These are phyloP conservation scores for Biscogniauxia sp. DNA, from an alignment of 2,329 filamentous ascomycete species.

Conservation along the genomic window DNA sequence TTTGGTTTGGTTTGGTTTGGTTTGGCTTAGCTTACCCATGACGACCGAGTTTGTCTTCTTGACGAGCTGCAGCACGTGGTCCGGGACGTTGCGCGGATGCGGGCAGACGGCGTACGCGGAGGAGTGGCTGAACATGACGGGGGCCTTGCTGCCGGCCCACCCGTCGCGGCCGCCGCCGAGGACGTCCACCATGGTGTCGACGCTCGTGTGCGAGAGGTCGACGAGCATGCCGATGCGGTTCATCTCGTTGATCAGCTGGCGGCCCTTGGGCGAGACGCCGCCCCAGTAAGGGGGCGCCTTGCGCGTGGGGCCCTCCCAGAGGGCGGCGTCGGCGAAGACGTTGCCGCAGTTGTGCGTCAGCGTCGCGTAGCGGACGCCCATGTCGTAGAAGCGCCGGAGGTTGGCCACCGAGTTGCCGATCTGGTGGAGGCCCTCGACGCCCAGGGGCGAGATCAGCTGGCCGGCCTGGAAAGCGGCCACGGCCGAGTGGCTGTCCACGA, in stretches of 20 bases:
- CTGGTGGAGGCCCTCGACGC: slow-evolving; percentile 87
- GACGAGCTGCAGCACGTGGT: slow-evolving; percentile 76
- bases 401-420: slow-evolving; percentile 82
- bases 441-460: slow-evolving; percentile 73
- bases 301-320: slow-evolving; percentile 53
- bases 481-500: slow-evolving; percentile 59
- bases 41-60: slow-evolving; percentile 72
- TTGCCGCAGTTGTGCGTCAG: slow-evolving; percentile 95
- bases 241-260: slow-evolving; percentile 77
- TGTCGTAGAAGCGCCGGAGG: slow-evolving; percentile 69
- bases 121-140: slow-evolving; percentile 87
- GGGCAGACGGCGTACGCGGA: slow-evolving; percentile 78
- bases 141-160: slow-evolving; percentile 73
- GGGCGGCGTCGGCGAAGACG: slow-evolving; percentile 79
- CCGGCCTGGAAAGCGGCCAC: slow-evolving; percentile 57
- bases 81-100: slow-evolving; percentile 86
- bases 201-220: slow-evolving; percentile 74
- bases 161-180: slow-evolving; percentile 56
- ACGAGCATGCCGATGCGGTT: slow-evolving; percentile 94
- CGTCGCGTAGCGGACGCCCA: slow-evolving; percentile 85
- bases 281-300: slow-evolving; percentile 60
- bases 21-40: slow-evolving; percentile 53
- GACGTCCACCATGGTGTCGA: slow-evolving; percentile 82
- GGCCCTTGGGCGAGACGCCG: slow-evolving; percentile 71
- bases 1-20: too few species aligned